A percentile compares a stretch with the other conserved stretches of the same genome.
Evolutionary conservation across 176 grass and related monocot genomes (phyloP).

Genomic region (Chloris gayana): DNA sequence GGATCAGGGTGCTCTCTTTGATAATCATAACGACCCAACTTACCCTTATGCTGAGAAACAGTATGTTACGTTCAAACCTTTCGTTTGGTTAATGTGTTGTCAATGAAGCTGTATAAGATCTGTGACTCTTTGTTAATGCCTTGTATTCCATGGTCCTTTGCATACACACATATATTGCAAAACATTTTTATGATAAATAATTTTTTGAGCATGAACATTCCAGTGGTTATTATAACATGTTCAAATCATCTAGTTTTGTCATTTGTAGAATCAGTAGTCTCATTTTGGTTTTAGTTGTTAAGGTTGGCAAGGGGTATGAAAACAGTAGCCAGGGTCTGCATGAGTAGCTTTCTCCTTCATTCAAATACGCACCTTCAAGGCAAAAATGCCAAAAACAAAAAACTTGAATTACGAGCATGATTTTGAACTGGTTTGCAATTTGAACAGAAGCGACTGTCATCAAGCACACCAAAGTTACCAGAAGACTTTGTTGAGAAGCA

Average conservation of each 20-base stretch:
- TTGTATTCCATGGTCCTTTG: neutral
- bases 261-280: neutral
- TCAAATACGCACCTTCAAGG: neutral
- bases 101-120: neutral
- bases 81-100: neutral
- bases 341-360: neutral
- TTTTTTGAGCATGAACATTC: no score
- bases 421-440: neutral
- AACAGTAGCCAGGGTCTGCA: neutral
- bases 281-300: neutral
- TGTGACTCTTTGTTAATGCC: neutral
- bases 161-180: neutral
- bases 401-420: neutral
- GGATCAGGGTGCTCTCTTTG: neutral
- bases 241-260: neutral
- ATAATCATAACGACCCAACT: neutral
- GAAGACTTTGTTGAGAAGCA: slow-evolving; percentile 61
- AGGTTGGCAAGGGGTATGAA: neutral
- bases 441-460: slow-evolving; percentile 33
- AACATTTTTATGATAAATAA: neutral
- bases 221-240: no score
- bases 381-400: neutral
- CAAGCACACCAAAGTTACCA: slow-evolving; percentile 18
- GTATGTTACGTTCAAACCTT: slow-evolving; percentile 10
- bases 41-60: neutral